Base-by-base conservation (phyloP, 1,284 basidiomycete species). In the Marasmius tenuissimus region DNA sequence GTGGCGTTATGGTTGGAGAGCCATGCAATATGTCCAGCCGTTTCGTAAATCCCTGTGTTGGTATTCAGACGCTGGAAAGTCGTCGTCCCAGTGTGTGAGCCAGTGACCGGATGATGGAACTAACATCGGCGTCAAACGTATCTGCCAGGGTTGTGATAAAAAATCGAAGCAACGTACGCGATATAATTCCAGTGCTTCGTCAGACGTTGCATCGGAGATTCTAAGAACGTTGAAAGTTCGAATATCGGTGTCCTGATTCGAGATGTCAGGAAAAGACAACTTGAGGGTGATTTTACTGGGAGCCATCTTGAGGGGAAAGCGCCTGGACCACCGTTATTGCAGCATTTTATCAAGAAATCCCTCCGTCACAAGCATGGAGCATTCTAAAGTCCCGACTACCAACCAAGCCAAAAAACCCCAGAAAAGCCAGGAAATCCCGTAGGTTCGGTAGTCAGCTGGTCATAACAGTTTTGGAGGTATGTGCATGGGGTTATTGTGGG, bases 1-100 rank as follows among this genome's bases (percentile, higher is more conserved):
- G 71, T 79, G 2, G 78, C 81, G 63, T 75, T 82, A 51, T 73
- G 72, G 54, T 75, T 73, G 1, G 81, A 79, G 39, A 71, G 67
- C 84, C 85, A 86, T 52, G 81, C 80, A 54, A 86, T 79, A 47
- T 80, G 73, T 0, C 84, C 84, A 1, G 82, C 84, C 11, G 77
- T 76, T 67, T 86, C 84, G 67, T 81, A 85, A 16, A 76, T 69
- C 16, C 69, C 61, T 0, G 79, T 82, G 7, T 67, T 70, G 7
- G 76, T 40, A 66, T 86, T 85, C 68, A 76, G 80, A 59, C 84
- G 78, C 60, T 80, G 76, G 58, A 82, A 82, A 4, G 77, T 80
- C 1, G 84, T 86, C 4, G 76, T 75, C 2, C 81, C 81, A 12
- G 71, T 75, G 14, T 65, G 68, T 33, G 76, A 68, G 37, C 83